These are phyloP conservation scores for Epichloe elymi DNA, from an alignment of 2,329 filamentous ascomycete genomes.

Conservation along the genomic window DNA sequence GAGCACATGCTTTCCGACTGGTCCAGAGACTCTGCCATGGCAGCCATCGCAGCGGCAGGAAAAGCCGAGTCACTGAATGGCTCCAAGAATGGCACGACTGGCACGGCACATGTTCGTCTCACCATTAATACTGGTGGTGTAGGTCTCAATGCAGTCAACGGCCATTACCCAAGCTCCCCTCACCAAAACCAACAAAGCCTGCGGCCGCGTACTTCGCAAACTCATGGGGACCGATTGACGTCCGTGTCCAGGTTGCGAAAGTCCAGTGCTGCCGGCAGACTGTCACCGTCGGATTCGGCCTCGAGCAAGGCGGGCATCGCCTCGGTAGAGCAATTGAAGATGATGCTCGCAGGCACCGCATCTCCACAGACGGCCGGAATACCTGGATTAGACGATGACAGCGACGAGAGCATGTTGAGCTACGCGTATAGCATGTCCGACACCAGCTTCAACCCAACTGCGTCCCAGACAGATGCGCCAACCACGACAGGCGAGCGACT, in stretches of 20 bases:
- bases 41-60: slow-evolving; percentile 52
- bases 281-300: slow-evolving; percentile 30
- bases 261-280: slow-evolving; percentile 38
- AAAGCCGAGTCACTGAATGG: slow-evolving; percentile 65
- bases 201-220: slow-evolving; percentile 33
- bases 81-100: slow-evolving; percentile 52
- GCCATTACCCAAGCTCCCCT: slow-evolving; percentile 29
- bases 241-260: slow-evolving; percentile 35
- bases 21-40: slow-evolving; percentile 62
- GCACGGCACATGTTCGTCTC: slow-evolving; percentile 39
- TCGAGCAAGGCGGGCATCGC: slow-evolving; percentile 39
- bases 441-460: slow-evolving; percentile 41
- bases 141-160: slow-evolving; percentile 27
- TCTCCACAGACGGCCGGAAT: slow-evolving; percentile 25
- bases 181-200: slow-evolving; percentile 37
- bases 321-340: slow-evolving; percentile 51
- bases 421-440: slow-evolving; percentile 57
- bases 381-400: slow-evolving; percentile 33
- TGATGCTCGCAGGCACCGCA: slow-evolving; percentile 41
- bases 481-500: slow-evolving; percentile 16
- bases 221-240: slow-evolving; percentile 20
- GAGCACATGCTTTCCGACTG: slow-evolving; percentile 71
- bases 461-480: slow-evolving; percentile 10
- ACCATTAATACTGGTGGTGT: slow-evolving; percentile 33
- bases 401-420: slow-evolving; percentile 57